These are phyloP conservation scores for Curvularia spicifera DNA, from an alignment of 2,329 filamentous ascomycete genomes.

Conservation along the genomic window DNA sequence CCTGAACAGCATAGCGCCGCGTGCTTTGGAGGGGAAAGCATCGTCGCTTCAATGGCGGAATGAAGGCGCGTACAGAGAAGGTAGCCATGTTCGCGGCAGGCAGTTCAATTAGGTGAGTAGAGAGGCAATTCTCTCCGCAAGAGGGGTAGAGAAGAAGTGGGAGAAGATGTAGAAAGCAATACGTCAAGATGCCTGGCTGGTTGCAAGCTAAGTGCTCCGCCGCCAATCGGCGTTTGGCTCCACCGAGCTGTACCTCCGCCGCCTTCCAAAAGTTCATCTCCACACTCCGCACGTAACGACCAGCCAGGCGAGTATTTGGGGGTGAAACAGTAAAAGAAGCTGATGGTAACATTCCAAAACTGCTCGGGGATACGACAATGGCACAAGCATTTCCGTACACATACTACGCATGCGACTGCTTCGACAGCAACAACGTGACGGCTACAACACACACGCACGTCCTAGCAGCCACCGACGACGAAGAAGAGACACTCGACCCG, in stretches of 20 bases:
- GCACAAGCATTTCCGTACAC: constrained; percentile 67
- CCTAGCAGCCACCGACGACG: constrained; percentile 63
- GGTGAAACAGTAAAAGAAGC: neutral
- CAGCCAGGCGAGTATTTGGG: constrained; percentile 3
- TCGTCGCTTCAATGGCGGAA: constrained; percentile 41
- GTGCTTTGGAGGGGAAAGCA: constrained; percentile 31
- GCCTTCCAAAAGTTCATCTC: constrained; percentile 10
- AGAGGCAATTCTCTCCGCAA: neutral
- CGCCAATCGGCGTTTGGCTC: constrained; percentile 22
- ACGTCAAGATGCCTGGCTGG: constrained; percentile 15
- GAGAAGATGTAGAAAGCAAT: constrained; percentile 7
- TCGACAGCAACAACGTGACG: constrained; percentile 52
- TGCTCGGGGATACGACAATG: constrained; percentile 46
- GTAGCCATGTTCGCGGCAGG: constrained; percentile 36
- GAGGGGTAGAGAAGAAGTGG: neutral
- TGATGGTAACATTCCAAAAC: neutral
- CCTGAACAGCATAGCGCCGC: constrained; percentile 76
- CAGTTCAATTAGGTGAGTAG: neutral
- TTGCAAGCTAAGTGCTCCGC: neutral
- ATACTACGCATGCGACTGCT: constrained; percentile 70
- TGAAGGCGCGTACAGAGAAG: constrained; percentile 45
- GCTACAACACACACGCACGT: constrained; percentile 41
- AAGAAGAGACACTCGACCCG: constrained; percentile 84
- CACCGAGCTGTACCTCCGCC: constrained; percentile 12
- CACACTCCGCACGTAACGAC: constrained; percentile 6